These are phyloP conservation scores for Epichloe hybrida DNA, from an alignment of 2,329 filamentous ascomycete species.

Conservation along the genomic window DNA sequence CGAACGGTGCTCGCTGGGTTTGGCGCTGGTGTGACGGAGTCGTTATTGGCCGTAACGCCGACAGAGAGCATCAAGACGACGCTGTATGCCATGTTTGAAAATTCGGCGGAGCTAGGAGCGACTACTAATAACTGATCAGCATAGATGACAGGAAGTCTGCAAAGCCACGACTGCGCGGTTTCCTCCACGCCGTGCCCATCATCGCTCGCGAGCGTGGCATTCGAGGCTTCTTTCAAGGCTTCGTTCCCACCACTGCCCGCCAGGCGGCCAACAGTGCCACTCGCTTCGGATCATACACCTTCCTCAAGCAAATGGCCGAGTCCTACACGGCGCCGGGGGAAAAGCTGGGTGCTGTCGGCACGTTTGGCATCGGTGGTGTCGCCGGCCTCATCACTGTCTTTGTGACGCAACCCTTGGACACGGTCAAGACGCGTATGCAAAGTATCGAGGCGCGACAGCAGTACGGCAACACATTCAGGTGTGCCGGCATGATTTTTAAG, in stretches of 20 bases:
- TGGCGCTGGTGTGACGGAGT: constrained; percentile 88
- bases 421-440: constrained; percentile 96
- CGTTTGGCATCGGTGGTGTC: constrained; percentile 79
- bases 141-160: constrained; percentile 88
- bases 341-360: constrained; percentile 77
- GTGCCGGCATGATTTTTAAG: constrained; percentile 69
- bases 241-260: constrained; percentile 84
- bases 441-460: constrained; percentile 68
- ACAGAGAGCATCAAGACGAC: constrained; percentile 99
- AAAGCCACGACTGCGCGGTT: constrained; percentile 79
- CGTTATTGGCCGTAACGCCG: constrained; percentile 82
- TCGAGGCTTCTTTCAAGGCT: constrained; percentile 91
- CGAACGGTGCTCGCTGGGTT: constrained; percentile 88
- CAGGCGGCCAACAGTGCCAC: constrained; percentile 92
- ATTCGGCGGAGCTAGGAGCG: not conserved
- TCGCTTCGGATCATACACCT: constrained; percentile 82
- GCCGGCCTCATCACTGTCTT: constrained; percentile 87
- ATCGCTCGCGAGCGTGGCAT: constrained; percentile 82
- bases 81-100: constrained; percentile 33
- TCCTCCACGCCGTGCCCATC: constrained; percentile 76
- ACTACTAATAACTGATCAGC: constrained; percentile 25
- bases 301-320: constrained; percentile 78
- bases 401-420: constrained; percentile 66
- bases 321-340: constrained; percentile 93
- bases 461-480: constrained; percentile 82